Evolutionary conservation across 1,284 basidiomycete species (phyloP), one percentile per base, ranked within the genome.

Genomic region (Agaricales sp.): DNA sequence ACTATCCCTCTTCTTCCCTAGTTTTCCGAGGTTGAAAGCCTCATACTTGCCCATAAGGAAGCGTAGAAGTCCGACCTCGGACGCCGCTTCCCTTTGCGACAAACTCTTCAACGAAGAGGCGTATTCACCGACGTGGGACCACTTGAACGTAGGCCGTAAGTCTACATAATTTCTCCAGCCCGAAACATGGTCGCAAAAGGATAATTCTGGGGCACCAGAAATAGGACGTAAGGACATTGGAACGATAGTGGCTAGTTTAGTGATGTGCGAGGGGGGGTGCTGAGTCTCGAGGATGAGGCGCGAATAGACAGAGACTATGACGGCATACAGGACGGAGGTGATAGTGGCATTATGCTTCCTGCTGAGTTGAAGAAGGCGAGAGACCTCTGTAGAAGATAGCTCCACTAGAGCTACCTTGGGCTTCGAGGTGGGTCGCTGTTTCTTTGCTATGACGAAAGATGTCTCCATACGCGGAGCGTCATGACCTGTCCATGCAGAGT

Each of bases 141-240:
- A 45, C 6, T 13, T 4, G 20, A 45, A 22, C 4, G 24, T 13
- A 45, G 22, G 18, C 13, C 11, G 12, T 4, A 45, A 21, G 6
- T 13, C 6, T 4, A n/a, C 21, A 22, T 4, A n/a, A 11, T 6
- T 23, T 13, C 24, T 13, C 44, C 20, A 45, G 6, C 19, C 22
- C 6, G 21, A 6, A 21, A 45, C 44, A 45, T 45, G 44, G 21
- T 45, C 44, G 24, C 44, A 45, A 24, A 45, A 45, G 4, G 14
- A 8, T 6, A n/a, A 6, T 21, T 22, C 44, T 23, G 44, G 44
- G 21, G 20, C 22, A 13, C 24, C 11, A 16, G 44, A 23, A 13
- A 22, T 6, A 4, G 44, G 44, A 12, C 44, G 20, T 13, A 23
- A 21, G 4, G 44, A 45, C 11, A 45, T 26, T 21, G 44, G 21